These are phyloP conservation scores for Pestalotiopsis sp. DNA, from an alignment of 2,329 filamentous ascomycete species.

Conservation along the genomic window DNA sequence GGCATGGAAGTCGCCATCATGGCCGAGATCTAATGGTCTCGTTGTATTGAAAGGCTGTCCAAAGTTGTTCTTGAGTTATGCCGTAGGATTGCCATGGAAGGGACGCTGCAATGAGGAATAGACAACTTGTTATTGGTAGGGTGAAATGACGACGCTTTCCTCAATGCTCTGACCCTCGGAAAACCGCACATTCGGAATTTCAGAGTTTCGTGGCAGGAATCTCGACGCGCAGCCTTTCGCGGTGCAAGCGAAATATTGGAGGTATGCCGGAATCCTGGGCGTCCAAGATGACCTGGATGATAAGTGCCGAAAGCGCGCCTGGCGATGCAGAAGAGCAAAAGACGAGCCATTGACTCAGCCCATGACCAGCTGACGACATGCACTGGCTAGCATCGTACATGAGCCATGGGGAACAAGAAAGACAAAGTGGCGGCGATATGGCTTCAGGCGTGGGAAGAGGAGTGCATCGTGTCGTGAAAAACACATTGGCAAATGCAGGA, in stretches of 20 bases:
- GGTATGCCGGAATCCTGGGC: background rate
- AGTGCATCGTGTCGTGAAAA: slow-evolving; percentile 7
- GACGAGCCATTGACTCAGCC: background rate
- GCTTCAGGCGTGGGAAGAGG: background rate
- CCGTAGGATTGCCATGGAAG: background rate
- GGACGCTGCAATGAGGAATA: background rate
- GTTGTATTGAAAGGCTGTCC: background rate
- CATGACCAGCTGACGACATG: background rate
- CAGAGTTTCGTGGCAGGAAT: background rate
- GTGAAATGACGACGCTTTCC: background rate
- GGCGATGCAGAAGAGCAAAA: background rate
- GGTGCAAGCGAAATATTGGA: background rate
- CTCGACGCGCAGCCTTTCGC: background rate
- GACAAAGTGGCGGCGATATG: background rate
- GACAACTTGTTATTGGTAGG: background rate
- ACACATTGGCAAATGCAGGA: slow-evolving; percentile 3
- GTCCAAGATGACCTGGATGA: background rate
- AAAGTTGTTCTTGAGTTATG: background rate
- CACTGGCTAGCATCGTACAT: background rate
- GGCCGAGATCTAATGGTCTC: background rate
- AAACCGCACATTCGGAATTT: background rate
- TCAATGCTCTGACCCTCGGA: background rate
- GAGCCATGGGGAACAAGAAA: background rate
- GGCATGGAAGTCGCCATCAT: background rate
- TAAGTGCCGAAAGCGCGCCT: background rate